Conservation (phyloP, 2,329 filamentous ascomycete genomes). For the Fulvia fulva region DNA sequence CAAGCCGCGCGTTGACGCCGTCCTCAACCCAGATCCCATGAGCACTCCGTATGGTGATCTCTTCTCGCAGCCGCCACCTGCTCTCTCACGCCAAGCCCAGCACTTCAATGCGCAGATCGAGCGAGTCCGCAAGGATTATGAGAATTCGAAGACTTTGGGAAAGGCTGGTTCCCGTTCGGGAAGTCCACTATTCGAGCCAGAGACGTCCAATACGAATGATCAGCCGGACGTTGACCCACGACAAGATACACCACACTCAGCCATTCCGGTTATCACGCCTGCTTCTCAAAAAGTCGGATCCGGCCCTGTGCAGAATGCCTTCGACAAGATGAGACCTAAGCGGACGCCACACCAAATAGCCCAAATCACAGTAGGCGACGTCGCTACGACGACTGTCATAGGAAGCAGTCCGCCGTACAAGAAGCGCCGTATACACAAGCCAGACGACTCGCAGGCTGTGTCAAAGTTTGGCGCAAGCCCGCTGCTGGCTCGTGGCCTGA, state of each 20-base stretch:
- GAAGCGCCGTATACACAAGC: constrained; percentile 41
- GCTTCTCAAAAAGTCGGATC: constrained; percentile 35
- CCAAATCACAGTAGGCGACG: constrained; percentile 70
- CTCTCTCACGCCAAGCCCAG: constrained; percentile 28
- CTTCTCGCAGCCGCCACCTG: constrained; percentile 26
- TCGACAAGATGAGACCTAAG: constrained; percentile 62
- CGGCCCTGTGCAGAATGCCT: constrained; percentile 56
- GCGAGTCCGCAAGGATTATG: constrained; percentile 1
- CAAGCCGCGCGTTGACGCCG: constrained; percentile 9
- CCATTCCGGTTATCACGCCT: constrained; percentile 30
- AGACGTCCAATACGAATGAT: background rate
- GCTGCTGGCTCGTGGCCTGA: constrained; percentile 41
- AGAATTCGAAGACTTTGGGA: background rate
- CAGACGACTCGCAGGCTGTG: constrained; percentile 38
- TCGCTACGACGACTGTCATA: constrained; percentile 60
- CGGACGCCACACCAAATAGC: constrained; percentile 61
- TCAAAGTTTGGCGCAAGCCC: constrained; percentile 44
- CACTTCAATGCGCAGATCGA: constrained; percentile 40
- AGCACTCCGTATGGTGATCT: constrained; percentile 25
- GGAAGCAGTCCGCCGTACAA: constrained; percentile 52
- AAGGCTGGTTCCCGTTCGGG: background rate
- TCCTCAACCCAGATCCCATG: constrained; percentile 24
- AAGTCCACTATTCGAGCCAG: background rate
- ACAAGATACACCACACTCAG: background rate
- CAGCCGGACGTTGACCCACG: background rate